Evolutionary conservation across 306 rosid genomes (phyloP).

Genomic region (Quercus robur): DNA sequence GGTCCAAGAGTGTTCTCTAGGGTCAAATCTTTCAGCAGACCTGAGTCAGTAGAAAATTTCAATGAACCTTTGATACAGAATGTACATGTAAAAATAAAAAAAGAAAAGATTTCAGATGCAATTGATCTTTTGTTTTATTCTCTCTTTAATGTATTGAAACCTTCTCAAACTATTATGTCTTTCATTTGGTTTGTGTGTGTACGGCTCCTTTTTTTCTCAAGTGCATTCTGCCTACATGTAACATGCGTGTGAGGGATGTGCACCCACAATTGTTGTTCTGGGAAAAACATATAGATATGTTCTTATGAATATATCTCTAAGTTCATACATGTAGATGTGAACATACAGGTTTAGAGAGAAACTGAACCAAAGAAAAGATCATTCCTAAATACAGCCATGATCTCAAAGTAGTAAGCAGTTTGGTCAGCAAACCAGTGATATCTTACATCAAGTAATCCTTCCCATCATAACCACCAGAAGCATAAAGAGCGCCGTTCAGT

Average conservation of each 20-base stretch:
- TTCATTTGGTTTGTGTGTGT: not conserved
- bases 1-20: constrained; percentile 78
- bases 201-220: not conserved
- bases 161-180: not conserved
- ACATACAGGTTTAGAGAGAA: not conserved
- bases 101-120: not conserved
- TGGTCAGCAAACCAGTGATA: not conserved
- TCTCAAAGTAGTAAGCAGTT: too few relatives aligned
- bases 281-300: not conserved
- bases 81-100: not conserved
- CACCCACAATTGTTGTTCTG: not conserved
- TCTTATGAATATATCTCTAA: not conserved
- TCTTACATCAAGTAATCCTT: constrained; percentile 54
- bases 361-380: constrained; percentile 6
- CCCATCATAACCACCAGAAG: constrained; percentile 61
- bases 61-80: not conserved
- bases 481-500: constrained; percentile 44
- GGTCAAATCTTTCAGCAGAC: constrained; percentile 81
- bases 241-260: not conserved
- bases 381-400: too few relatives aligned
- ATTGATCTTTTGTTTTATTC: not conserved
- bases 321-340: not conserved
- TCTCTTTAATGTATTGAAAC: not conserved
- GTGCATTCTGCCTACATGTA: not conserved
- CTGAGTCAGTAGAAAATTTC: constrained; percentile 34